Conservation (phyloP, 306 rosid genomes). For the Luffa aegyptiaca region DNA sequence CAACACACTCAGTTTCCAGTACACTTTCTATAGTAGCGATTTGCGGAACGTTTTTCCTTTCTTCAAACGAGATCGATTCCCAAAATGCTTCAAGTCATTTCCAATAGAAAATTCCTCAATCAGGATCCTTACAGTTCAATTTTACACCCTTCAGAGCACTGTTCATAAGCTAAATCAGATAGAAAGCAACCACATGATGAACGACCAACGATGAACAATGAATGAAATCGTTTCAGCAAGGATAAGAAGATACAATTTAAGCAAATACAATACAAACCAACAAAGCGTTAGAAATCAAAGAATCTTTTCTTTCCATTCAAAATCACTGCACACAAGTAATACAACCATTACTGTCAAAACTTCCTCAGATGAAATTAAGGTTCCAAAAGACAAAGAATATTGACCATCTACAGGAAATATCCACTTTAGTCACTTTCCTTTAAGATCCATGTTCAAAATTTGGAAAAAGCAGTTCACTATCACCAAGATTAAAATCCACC, state of each 20-base stretch:
- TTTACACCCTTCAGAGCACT: neutral
- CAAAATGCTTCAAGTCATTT: neutral
- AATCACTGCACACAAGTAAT: neutral
- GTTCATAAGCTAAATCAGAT: neutral
- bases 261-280: neutral
- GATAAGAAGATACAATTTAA: neutral
- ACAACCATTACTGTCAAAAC: neutral
- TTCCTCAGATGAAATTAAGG: neutral
- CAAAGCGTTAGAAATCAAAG: neutral
- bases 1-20: neutral
- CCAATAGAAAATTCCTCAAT: neutral
- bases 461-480: neutral
- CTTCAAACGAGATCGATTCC: neutral
- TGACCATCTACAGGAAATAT: neutral
- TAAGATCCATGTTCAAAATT: neutral
- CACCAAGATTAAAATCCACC: neutral
- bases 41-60: neutral
- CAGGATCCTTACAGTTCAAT: neutral
- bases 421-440: constrained; percentile 1
- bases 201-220: neutral
- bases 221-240: neutral
- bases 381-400: neutral
- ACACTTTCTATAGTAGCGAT: neutral
- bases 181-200: neutral
- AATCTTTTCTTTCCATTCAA: neutral